phyloP scores from a whole-genome alignment of 148 eudicot species.

The Rhododendron griersonianum region DNA sequence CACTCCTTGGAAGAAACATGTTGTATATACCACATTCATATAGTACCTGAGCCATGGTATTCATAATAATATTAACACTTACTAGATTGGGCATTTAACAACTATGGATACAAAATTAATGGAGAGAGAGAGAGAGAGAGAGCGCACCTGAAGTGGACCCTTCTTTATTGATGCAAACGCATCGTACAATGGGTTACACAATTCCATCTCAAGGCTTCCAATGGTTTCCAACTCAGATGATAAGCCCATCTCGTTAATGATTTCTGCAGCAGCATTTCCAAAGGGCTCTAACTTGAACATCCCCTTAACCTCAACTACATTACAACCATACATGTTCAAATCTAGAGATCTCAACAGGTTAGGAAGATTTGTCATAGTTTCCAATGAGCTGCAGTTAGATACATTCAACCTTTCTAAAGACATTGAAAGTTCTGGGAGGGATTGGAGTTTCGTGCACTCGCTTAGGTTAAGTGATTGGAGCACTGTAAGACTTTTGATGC shows the following conservation, averaged over 20 bases:
- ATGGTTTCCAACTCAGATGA: not conserved
- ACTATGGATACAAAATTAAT: too few species aligned
- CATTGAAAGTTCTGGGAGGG: not conserved
- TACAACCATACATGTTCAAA: too few species aligned
- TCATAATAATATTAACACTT: not conserved
- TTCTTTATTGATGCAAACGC: not conserved
- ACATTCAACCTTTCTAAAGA: not conserved
- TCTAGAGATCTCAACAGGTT: not conserved
- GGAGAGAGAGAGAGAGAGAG: not conserved
- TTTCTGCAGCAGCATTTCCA: not conserved
- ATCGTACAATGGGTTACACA: too few species aligned
- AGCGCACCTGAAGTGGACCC: conserved; percentile 2
- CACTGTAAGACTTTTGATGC: not conserved
- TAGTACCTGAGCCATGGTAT: conserved; percentile 4
- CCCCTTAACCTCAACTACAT: not conserved
- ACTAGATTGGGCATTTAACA: too few species aligned
- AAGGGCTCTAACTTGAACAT: not conserved
- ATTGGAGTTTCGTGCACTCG: not conserved
- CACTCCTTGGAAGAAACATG: conserved; percentile 2
- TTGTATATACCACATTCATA: conserved; percentile 11
- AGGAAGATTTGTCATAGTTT: not conserved
- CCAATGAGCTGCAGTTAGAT: not conserved
- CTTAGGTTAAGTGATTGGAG: not conserved
- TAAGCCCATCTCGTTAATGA: not conserved
- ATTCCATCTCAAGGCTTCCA: not conserved